Evolutionary conservation across 305 asterid species (phyloP), one percentile per base, ranked within the genome.

Genomic region (Monarda citriodora): DNA sequence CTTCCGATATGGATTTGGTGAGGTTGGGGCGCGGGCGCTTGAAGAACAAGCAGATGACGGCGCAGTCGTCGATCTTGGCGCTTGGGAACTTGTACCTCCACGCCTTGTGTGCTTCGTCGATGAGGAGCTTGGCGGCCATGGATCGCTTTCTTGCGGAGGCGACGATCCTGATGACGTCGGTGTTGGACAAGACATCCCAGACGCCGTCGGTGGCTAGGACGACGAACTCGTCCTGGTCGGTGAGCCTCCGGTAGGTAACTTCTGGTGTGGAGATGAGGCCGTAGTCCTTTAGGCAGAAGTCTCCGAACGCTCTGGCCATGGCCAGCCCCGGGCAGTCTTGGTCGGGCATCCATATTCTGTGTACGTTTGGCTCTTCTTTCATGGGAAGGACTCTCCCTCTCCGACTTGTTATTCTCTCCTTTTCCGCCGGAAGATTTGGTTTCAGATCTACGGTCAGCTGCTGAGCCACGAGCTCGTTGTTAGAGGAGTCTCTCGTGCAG

Each of bases 391-490:
- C 89, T 63, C 93, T 63, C 20, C 93, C 93, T 66, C 72, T 64
- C 21, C 76, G 17, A n/a, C 76, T 70, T 45, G 37, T 75, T 55
- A 85, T 82, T 58, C 89, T 44, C 32, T 75, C 67, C 8, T 69
- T 80, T 54, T 84, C 92, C 22, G 71, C 89, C 74, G 87, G 83
- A 70, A 83, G 72, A 47, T 87, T 86, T 13, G 97, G 99, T 66
- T 90, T 94, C 54, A 94, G 82, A 74, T 94, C 99, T 37, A 88
- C 89, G 0, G 97, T 85, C 18, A 90, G 96, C 57, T 94, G 97
- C 60, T 84, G 84, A 1, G 96, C 49, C 60, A 84, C 66, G 17
- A 87, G 86, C 16, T 81, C 74, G 49, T 84, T 73, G 6, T 61
- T 70, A 16, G 75, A 84, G 7, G 75, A 84, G 7, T 78, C 87